A percentile compares a stretch with the other conserved stretches of the same genome.
Conservation (phyloP, 1,284 basidiomycete genomes). For the Anthracocystis setariae region DNA sequence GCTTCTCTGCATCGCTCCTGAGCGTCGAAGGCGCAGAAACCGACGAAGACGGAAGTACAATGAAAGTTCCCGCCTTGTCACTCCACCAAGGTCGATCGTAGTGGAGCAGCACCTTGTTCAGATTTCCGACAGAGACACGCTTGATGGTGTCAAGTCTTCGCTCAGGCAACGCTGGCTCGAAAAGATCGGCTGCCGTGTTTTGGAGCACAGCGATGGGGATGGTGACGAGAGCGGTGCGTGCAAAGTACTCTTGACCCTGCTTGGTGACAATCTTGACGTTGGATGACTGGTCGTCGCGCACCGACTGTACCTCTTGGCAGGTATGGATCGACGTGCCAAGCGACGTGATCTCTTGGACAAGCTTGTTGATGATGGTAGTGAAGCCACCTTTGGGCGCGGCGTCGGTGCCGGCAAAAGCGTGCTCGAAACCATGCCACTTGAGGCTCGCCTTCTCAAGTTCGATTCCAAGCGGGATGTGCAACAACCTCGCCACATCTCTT, state of each 20-base stretch:
- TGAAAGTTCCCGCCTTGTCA: conserved; percentile 68
- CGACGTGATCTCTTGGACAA: conserved; percentile 66
- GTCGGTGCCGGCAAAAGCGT: conserved; percentile 70
- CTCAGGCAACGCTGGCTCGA: conserved; percentile 64
- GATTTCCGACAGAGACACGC: conserved; percentile 55
- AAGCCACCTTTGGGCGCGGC: conserved; percentile 71
- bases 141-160: conserved; percentile 64
- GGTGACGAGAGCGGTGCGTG: conserved; percentile 63
- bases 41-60: conserved; percentile 64
- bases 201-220: conserved; percentile 69
- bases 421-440: conserved; percentile 66
- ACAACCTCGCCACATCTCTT: conserved; percentile 68
- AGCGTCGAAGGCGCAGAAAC: conserved; percentile 50
- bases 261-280: conserved; percentile 42
- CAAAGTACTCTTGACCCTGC: conserved; percentile 48
- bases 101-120: conserved; percentile 67
- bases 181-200: conserved; percentile 46
- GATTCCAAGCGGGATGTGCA: conserved; percentile 71
- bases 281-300: conserved; percentile 21
- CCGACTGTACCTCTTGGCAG: conserved; percentile 56
- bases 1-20: conserved; percentile 25
- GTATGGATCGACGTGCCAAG: conserved; percentile 68
- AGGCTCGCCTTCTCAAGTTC: conserved; percentile 67
- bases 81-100: conserved; percentile 71
- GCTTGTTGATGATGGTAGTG: conserved; percentile 63